Percentiles rank a stretch among this genome's conserved stretches.
Evolutionary conservation across 2,329 filamentous ascomycete genomes (phyloP).

Genomic region (Penicillium sp.): DNA sequence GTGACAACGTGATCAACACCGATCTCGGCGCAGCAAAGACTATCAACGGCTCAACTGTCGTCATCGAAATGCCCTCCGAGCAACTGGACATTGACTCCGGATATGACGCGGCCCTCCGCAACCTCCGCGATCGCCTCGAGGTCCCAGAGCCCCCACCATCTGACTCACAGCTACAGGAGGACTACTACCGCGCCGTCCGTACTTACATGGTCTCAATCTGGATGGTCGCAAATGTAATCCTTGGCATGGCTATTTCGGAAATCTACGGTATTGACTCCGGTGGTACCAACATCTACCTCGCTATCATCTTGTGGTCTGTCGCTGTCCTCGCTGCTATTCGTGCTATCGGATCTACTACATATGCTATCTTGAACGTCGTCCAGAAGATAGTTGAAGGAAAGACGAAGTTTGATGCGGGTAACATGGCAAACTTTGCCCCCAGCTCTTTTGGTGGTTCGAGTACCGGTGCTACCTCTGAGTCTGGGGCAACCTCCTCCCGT

Average conservation of each 20-base stretch:
- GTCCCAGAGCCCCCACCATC: conserved; percentile 62
- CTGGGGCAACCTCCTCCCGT: conserved; percentile 10
- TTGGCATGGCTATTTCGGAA: conserved; percentile 91
- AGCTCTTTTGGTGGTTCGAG: conserved; percentile 24
- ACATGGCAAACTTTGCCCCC: conserved; percentile 30
- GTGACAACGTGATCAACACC: conserved; percentile 90
- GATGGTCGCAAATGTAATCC: conserved; percentile 87
- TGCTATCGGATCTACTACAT: conserved; percentile 75
- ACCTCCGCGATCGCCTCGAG: conserved; percentile 88
- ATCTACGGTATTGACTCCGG: conserved; percentile 71
- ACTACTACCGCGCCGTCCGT: conserved; percentile 95
- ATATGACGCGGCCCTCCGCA: conserved; percentile 94
- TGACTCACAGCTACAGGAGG: conserved; percentile 87
- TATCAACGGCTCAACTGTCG: conserved; percentile 74
- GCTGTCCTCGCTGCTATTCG: conserved; percentile 84
- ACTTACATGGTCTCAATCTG: conserved; percentile 97
- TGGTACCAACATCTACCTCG: conserved; percentile 82
- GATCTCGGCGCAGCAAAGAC: conserved; percentile 85
- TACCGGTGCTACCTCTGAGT: conserved; percentile 20
- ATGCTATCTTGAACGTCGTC: conserved; percentile 77
- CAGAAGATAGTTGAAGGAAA: conserved; percentile 85
- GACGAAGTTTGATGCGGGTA: conserved; percentile 55
- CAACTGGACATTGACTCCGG: conserved; percentile 97
- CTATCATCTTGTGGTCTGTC: conserved; percentile 90
- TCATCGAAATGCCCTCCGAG: conserved; percentile 95